phyloP scores from a whole-genome alignment of 2,329 filamentous ascomycete species.

The Didymosphaeria variabile region DNA sequence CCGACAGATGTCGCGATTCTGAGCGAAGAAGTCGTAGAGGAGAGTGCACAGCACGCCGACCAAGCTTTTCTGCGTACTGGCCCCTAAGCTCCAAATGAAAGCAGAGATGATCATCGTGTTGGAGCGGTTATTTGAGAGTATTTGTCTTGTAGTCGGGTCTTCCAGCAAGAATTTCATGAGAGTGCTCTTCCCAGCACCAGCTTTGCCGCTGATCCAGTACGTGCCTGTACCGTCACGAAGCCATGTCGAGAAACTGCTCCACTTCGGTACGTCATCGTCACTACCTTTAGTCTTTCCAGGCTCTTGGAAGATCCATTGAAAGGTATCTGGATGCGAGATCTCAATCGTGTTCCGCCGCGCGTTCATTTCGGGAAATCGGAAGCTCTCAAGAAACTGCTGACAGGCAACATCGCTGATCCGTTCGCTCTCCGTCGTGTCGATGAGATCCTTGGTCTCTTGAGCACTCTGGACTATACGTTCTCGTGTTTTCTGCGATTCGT shows the following conservation, averaged over 20 bases:
- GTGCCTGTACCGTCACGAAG: not conserved
- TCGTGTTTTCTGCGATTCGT: conserved; percentile 4
- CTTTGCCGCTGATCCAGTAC: conserved; percentile 54
- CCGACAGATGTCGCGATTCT: not conserved
- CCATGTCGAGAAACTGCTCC: not conserved
- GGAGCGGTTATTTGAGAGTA: not conserved
- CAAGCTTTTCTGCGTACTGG: not conserved
- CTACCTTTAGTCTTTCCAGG: not conserved
- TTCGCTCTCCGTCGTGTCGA: not conserved
- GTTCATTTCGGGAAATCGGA: not conserved
- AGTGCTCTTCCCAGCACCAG: conserved; percentile 49
- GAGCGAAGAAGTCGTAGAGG: not conserved
- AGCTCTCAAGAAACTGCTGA: conserved; percentile 1
- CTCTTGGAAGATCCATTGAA: conserved; percentile 4
- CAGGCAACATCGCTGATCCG: not conserved
- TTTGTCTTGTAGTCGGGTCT: not conserved
- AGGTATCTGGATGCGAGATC: not conserved
- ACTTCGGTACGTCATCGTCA: not conserved
- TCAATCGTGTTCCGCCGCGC: not conserved
- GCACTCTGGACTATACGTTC: not conserved
- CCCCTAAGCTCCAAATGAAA: conserved; percentile 8
- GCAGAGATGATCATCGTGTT: not conserved
- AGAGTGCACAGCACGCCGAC: not conserved
- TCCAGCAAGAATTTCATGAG: conserved; percentile 40
- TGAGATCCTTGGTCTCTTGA: not conserved